These are phyloP conservation scores for Raphanus sativus DNA, from an alignment of 345 rosid species.

Conservation along the genomic window DNA sequence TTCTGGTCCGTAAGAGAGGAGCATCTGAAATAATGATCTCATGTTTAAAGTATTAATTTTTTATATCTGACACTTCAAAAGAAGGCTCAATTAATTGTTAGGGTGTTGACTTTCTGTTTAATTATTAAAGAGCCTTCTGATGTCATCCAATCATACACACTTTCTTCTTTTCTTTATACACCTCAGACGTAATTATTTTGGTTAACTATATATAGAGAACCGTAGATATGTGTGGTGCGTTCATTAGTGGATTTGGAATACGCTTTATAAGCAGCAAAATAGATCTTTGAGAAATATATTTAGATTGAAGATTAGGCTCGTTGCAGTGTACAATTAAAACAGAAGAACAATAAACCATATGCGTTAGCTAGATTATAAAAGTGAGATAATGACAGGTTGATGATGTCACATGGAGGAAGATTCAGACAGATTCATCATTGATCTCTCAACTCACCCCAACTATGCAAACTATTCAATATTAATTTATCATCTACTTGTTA, in stretches of 20 bases:
- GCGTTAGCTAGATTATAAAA: neutral
- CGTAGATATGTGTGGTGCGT: neutral
- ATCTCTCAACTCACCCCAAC: slow-evolving; percentile 7
- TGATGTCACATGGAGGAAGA: slow-evolving; percentile 35
- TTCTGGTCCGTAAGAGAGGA: slow-evolving; percentile 28
- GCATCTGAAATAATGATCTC: slow-evolving; percentile 8
- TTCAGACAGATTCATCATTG: slow-evolving; percentile 32
- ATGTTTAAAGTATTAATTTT: neutral
- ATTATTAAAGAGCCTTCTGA: slow-evolving; percentile 18
- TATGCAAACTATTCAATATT: slow-evolving; percentile 1
- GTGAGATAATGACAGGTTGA: slow-evolving; percentile 14
- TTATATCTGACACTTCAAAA: neutral
- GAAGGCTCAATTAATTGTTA: neutral
- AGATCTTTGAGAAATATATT: no score
- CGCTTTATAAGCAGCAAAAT: neutral
- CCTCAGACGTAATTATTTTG: neutral
- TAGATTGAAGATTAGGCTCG: no score
- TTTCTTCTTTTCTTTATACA: neutral
- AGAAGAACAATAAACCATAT: neutral
- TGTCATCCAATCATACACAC: slow-evolving; percentile 13
- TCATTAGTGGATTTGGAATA: neutral
- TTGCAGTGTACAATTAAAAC: no score
- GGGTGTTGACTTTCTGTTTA: slow-evolving; percentile 6
- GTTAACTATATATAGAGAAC: neutral
- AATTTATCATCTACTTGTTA: slow-evolving; percentile 4